These are phyloP conservation scores for Hansenula sp. DNA, from an alignment of 1,139 yeast genomes.

Conservation along the genomic window DNA sequence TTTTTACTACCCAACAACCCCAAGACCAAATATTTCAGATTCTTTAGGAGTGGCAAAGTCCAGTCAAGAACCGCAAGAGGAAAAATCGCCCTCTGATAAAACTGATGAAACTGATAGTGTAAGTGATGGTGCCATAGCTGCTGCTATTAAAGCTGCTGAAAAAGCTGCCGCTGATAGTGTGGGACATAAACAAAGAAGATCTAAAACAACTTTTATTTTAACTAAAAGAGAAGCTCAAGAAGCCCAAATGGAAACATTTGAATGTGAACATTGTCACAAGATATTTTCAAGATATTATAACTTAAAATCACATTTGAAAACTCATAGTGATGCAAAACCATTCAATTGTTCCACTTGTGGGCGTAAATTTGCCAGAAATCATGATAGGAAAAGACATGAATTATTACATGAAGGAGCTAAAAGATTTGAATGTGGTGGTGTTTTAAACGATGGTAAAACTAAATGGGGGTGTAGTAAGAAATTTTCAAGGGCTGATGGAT, in stretches of 20 bases:
- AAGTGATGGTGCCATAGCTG: slow-evolving; percentile 8
- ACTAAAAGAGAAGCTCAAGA: slow-evolving; percentile 10
- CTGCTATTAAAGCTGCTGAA: slow-evolving; percentile 14
- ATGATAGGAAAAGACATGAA: slow-evolving; percentile 56
- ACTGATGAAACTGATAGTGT: neutral
- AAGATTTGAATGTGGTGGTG: slow-evolving; percentile 54
- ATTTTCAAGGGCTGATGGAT: slow-evolving; percentile 56
- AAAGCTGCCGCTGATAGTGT: slow-evolving; percentile 8
- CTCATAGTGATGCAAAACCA: slow-evolving; percentile 56
- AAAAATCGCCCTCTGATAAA: neutral
- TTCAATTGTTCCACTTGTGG: slow-evolving; percentile 45
- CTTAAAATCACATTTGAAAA: slow-evolving; percentile 50
- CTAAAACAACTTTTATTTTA: slow-evolving; percentile 1
- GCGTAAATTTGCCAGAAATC: slow-evolving; percentile 52
- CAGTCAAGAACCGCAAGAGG: too few relatives aligned
- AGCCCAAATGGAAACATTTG: slow-evolving; percentile 22
- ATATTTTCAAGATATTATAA: slow-evolving; percentile 52
- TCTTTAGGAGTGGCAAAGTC: too few relatives aligned
- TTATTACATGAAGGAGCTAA: slow-evolving; percentile 49
- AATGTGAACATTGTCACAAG: slow-evolving; percentile 47
- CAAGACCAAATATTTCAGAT: neutral
- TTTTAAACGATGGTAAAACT: slow-evolving; percentile 44
- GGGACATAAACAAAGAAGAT: slow-evolving; percentile 9
- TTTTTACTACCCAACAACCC: neutral
- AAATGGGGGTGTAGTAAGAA: slow-evolving; percentile 58